phyloP scores from a whole-genome alignment of 2,329 filamentous ascomycete species.

The Fusarium brachygibbosum region DNA sequence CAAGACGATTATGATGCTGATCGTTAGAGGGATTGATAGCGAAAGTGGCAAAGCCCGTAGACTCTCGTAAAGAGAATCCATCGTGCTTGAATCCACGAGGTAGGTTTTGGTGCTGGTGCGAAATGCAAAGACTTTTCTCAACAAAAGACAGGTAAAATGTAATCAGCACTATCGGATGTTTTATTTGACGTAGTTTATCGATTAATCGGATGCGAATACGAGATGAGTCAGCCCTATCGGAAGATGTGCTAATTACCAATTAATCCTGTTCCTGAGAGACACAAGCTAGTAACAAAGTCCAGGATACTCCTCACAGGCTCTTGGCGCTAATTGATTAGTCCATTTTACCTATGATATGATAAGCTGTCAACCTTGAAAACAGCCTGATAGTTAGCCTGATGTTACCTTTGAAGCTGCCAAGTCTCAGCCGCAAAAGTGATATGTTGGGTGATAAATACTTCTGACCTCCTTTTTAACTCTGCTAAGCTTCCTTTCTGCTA shows the following conservation, averaged over 20 bases:
- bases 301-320: neutral
- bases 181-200: neutral
- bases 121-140: neutral
- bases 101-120: neutral
- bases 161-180: conserved; percentile 11
- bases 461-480: neutral
- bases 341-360: neutral
- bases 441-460: neutral
- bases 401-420: neutral
- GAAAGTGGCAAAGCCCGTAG: conserved; percentile 21
- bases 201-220: neutral
- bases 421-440: neutral
- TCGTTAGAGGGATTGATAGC: conserved; percentile 54
- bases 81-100: neutral
- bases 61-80: conserved; percentile 11
- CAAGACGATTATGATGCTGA: conserved; percentile 61
- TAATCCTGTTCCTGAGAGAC: conserved; percentile 7
- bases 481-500: neutral
- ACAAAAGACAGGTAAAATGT: neutral
- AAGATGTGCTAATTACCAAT: neutral
- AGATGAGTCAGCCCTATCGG: conserved; percentile 22
- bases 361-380: neutral
- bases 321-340: too few species aligned
- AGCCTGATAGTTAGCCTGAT: neutral
- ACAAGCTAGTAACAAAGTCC: neutral